These are phyloP conservation scores for Tausonia pullulans DNA, from an alignment of 1,284 basidiomycete genomes.

Conservation along the genomic window DNA sequence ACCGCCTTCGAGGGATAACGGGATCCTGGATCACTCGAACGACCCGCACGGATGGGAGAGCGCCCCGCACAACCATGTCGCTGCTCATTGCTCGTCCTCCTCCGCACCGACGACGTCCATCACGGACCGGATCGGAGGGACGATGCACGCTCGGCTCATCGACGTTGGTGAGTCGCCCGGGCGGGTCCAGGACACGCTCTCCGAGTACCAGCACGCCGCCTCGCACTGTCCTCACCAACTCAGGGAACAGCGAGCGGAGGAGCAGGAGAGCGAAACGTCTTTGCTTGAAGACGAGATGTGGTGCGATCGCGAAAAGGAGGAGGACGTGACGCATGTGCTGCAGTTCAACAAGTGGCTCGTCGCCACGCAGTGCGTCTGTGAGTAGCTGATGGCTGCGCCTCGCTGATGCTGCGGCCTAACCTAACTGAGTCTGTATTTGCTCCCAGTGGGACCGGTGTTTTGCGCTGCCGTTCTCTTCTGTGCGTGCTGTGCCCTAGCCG, in stretches of 20 bases:
- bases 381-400: background rate
- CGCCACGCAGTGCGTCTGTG: slow-evolving; percentile 8
- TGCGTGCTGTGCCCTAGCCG: slow-evolving; percentile 33
- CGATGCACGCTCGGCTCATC: slow-evolving; percentile 6
- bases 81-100: too few relatives aligned
- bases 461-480: slow-evolving; percentile 61
- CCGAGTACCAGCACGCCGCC: background rate
- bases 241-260: background rate
- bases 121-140: background rate
- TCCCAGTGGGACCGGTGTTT: slow-evolving; percentile 55
- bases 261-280: background rate
- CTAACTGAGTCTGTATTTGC: too few relatives aligned
- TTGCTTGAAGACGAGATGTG: background rate
- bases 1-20: background rate
- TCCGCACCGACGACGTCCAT: too few relatives aligned
- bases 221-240: background rate
- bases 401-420: too few relatives aligned
- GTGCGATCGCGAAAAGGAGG: background rate
- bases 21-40: too few relatives aligned
- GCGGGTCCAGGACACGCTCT: background rate
- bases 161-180: slow-evolving; percentile 2
- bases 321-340: background rate
- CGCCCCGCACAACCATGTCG: background rate
- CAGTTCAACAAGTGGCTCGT: slow-evolving; percentile 12
- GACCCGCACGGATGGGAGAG: background rate